Evolutionary conservation across 1,139 yeast genomes (phyloP), one percentile per base, ranked within the genome.

Genomic region (Debaryomyces singareniensis): DNA sequence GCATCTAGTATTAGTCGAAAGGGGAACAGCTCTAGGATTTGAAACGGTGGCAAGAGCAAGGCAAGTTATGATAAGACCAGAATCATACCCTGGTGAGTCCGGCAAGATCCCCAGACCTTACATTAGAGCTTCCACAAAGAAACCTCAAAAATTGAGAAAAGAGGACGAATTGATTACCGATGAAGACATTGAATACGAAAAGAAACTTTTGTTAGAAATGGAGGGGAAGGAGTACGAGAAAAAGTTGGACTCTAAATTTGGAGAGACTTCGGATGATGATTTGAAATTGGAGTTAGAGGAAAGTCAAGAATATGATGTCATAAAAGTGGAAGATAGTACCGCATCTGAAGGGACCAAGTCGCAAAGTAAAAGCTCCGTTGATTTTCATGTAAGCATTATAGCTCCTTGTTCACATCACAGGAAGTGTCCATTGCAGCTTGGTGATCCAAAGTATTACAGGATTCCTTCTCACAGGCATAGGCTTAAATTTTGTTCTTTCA

Each of bases 341-440:
- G 5, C 5, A 13, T 7, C 14, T 5, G 5, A 5, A 5, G n/a
- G 6, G 15, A n/a, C 5, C 10, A 7, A n/a, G 5, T 5, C 9
- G 5, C 13, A 24, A 13, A 10, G 55, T 3, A 54, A 49, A 1
- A 45, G 52, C 39, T 44, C 55, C 43, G 59, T 62, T 3, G 69
- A 68, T 40, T 78, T 69, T 44, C 78, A 78, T 40, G 44, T 82
- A 26, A 69, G 68, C 31, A 68, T 89, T 7, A 47, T 91, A 18
- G 96, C 96, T 0, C 98, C 98, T 3, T 91, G 97, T 49, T 59
- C 94, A 0, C 97, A 91, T 51, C 96, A 87, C 45, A 74, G 79
- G 16, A 72, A 66, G 42, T 89, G 97, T 47, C 97, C 98, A 0
- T 59, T 91, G 32, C 96, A 87, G 51, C 68, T 77, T 20, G 78